Percentiles rank a stretch among this genome's conserved stretches.
phyloP scores from a whole-genome alignment of 2,329 filamentous ascomycete species.

The Knoxdaviesia proteae region DNA sequence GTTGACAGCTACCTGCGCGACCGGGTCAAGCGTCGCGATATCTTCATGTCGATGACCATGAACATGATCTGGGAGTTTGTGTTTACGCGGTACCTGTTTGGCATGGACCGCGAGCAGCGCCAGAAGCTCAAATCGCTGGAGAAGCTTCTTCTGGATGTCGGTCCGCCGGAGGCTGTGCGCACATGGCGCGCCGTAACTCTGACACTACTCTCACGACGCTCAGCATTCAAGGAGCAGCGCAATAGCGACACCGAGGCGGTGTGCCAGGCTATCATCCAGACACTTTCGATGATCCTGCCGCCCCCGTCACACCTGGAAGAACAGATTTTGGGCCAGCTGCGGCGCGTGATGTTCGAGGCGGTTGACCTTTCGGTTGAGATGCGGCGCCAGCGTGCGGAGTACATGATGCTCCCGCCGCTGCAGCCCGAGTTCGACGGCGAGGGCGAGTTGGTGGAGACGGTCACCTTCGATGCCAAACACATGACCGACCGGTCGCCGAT shows the following conservation, averaged over 20 bases:
- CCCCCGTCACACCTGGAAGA: conserved; percentile 63
- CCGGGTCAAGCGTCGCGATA: conserved; percentile 69
- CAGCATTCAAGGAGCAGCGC: conserved; percentile 63
- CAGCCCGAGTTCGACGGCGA: conserved; percentile 89
- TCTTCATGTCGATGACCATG: conserved; percentile 98
- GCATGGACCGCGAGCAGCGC: conserved; percentile 93
- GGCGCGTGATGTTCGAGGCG: conserved; percentile 71
- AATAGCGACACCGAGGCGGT: conserved; percentile 86
- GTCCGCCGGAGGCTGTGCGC: conserved; percentile 70
- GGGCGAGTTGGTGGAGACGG: conserved; percentile 71
- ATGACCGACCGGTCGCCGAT: conserved; percentile 84
- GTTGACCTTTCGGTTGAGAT: conserved; percentile 89
- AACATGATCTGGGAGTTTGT: conserved; percentile 99
- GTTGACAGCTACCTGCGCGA: conserved; percentile 76
- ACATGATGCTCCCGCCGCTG: conserved; percentile 92
- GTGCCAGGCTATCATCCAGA: conserved; percentile 66
- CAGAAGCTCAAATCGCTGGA: conserved; percentile 94
- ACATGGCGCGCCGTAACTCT: conserved; percentile 94
- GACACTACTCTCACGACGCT: conserved; percentile 63
- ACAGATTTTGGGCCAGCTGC: conserved; percentile 66
- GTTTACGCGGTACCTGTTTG: conserved; percentile 93
- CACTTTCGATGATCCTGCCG: conserved; percentile 64
- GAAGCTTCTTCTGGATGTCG: conserved; percentile 75
- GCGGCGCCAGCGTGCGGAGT: conserved; percentile 90
- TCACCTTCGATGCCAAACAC: conserved; percentile 72